phyloP scores from a whole-genome alignment of 352 stramenopile genomes.

The Globisporangium sylvaticum region DNA sequence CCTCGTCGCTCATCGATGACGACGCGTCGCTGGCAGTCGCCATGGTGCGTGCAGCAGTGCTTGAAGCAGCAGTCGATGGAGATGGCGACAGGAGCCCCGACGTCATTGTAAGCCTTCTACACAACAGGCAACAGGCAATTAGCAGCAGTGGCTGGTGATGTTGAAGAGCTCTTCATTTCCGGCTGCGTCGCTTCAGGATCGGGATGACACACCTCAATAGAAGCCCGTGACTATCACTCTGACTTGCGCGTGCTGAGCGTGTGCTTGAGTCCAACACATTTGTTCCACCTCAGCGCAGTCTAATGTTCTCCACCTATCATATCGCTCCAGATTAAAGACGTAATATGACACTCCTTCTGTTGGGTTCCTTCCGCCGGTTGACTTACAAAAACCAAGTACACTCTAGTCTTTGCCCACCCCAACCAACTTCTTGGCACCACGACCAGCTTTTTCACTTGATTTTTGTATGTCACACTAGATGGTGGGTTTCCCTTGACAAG shows the following conservation, averaged over 20 bases:
- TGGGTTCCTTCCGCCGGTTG: background rate
- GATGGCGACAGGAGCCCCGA: constrained; percentile 2
- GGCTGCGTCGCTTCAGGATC: constrained; percentile 12
- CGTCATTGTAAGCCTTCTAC: background rate
- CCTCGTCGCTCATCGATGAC: background rate
- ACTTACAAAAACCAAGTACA: background rate
- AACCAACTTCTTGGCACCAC: background rate
- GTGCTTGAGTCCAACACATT: constrained; percentile 13
- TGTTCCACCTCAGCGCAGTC: background rate
- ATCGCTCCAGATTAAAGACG: background rate
- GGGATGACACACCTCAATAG: constrained; percentile 7
- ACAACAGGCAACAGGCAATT: background rate
- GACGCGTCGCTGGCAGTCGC: background rate
- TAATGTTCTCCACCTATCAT: constrained; percentile 6
- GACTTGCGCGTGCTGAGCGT: background rate
- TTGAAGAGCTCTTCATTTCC: background rate
- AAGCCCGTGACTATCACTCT: constrained; percentile 1
- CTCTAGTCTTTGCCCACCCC: background rate
- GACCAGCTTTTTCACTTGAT: background rate
- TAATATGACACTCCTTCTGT: constrained; percentile 7
- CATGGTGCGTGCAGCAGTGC: background rate
- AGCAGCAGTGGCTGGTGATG: background rate
- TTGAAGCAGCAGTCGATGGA: background rate
- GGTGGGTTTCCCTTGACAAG: background rate
- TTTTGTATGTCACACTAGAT: constrained; percentile 1